Conservation (phyloP, 192 early-diverging fungal species). For the Pilaira anomala region DNA sequence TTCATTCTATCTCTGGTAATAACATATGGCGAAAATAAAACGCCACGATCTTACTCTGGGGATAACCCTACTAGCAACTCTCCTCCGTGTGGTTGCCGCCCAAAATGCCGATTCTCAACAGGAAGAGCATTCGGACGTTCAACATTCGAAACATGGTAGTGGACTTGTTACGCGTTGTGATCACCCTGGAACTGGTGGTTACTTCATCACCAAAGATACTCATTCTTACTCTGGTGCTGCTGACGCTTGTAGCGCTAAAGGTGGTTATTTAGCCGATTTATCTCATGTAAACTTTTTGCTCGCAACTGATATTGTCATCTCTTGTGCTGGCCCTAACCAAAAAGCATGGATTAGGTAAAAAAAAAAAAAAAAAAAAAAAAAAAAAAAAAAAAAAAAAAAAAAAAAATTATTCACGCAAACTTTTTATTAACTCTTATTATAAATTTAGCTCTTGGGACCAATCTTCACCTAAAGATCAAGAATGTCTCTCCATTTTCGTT, state of each 20-base stretch:
- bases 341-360: conserved; percentile 4
- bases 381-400: not conserved
- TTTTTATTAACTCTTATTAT: not conserved
- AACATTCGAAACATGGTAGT: not conserved
- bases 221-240: not conserved
- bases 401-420: not conserved
- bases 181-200: not conserved
- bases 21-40: conserved; percentile 7
- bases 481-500: not conserved
- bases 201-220: not conserved
- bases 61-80: not conserved
- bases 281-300: not conserved
- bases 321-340: not conserved
- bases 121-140: not conserved
- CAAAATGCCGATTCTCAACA: too few species aligned
- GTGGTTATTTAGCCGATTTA: conserved; percentile 5
- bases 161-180: not conserved
- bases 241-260: not conserved
- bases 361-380: not conserved
- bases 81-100: not conserved
- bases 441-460: conserved; percentile 11
- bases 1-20: not conserved
- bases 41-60: not conserved
- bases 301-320: not conserved
- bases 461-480: not conserved